Percentiles rank a stretch among this genome's conserved stretches.
Evolutionary conservation across 2,329 filamentous ascomycete genomes (phyloP).

Genomic region (Tolypocladium tundrense): DNA sequence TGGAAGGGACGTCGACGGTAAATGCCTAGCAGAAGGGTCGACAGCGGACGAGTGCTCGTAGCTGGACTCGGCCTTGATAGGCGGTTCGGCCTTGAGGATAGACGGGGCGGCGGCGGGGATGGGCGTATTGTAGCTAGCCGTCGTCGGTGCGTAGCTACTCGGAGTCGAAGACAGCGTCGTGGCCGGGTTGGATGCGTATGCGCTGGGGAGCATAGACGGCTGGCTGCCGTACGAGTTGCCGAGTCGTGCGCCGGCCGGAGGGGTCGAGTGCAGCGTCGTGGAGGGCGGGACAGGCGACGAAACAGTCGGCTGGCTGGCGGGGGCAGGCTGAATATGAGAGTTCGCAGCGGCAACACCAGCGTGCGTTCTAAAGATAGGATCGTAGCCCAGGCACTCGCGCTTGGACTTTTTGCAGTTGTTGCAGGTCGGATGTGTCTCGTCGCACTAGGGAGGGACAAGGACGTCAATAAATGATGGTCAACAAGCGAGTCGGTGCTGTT

Average conservation of each 20-base stretch:
- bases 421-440: slow-evolving; percentile 89
- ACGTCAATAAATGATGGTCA: slow-evolving; percentile 13
- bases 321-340: slow-evolving; percentile 35
- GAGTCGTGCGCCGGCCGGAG: slow-evolving; percentile 14
- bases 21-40: slow-evolving; percentile 48
- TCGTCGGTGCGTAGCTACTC: slow-evolving; percentile 9
- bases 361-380: slow-evolving; percentile 73
- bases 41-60: slow-evolving; percentile 51
- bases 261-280: slow-evolving; percentile 10
- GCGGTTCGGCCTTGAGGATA: slow-evolving; percentile 1
- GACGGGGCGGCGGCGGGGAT: slow-evolving; percentile 18
- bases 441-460: slow-evolving; percentile 54
- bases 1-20: slow-evolving; percentile 11
- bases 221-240: slow-evolving; percentile 35
- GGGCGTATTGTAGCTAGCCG: slow-evolving; percentile 23
- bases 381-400: slow-evolving; percentile 77
- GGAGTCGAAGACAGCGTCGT: slow-evolving; percentile 20
- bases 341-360: slow-evolving; percentile 61
- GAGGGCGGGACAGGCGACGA: slow-evolving; percentile 18
- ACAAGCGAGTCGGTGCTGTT: slow-evolving; percentile 2
- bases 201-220: slow-evolving; percentile 31
- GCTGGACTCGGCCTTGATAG: slow-evolving; percentile 27
- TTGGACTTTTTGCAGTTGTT: slow-evolving; percentile 85
- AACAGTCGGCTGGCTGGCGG: slow-evolving; percentile 20
- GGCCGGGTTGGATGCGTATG: slow-evolving; percentile 24